A percentile compares a stretch with the other conserved stretches of the same genome.
These are phyloP conservation scores for Tausonia pullulans DNA, from an alignment of 1,284 basidiomycete species.

Conservation along the genomic window DNA sequence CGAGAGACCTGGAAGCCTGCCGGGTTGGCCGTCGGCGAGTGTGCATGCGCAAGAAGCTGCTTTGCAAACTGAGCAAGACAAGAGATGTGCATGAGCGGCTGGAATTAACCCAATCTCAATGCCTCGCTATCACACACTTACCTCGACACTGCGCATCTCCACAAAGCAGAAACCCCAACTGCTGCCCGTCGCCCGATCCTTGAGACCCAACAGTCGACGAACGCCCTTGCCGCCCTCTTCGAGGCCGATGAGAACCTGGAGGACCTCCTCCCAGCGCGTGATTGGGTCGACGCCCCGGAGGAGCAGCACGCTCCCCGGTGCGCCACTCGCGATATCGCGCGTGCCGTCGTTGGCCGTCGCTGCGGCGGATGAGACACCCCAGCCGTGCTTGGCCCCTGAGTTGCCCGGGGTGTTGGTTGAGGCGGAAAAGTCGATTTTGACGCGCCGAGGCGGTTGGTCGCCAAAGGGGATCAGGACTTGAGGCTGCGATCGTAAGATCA, in stretches of 20 bases:
- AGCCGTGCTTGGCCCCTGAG: conserved; percentile 35
- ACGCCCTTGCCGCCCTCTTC: conserved; percentile 63
- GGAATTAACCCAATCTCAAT: not conserved
- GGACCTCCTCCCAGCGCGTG: conserved; percentile 49
- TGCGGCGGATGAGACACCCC: conserved; percentile 38
- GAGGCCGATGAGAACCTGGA: conserved; percentile 41
- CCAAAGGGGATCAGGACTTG: conserved; percentile 57
- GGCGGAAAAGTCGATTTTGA: conserved; percentile 80
- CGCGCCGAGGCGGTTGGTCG: conserved; percentile 52
- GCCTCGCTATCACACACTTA: conserved; percentile 31
- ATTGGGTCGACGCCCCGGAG: conserved; percentile 76
- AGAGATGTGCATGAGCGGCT: not conserved
- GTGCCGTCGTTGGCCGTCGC: conserved; percentile 72
- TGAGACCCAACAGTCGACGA: conserved; percentile 70
- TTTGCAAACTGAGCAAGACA: conserved; percentile 50
- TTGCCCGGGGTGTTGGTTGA: conserved; percentile 42
- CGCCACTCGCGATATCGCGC: conserved; percentile 69
- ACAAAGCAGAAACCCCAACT: conserved; percentile 89
- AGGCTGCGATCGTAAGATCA: conserved; percentile 39
- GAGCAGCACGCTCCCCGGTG: conserved; percentile 49
- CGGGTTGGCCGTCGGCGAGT: conserved; percentile 71
- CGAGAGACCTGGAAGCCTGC: conserved; percentile 66
- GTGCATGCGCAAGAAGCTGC: conserved; percentile 60
- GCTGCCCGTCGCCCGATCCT: conserved; percentile 66
- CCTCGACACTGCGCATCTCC: conserved; percentile 71